Conservation (phyloP, 768 basidiomycete species). For the Podaxis pistillaris region DNA sequence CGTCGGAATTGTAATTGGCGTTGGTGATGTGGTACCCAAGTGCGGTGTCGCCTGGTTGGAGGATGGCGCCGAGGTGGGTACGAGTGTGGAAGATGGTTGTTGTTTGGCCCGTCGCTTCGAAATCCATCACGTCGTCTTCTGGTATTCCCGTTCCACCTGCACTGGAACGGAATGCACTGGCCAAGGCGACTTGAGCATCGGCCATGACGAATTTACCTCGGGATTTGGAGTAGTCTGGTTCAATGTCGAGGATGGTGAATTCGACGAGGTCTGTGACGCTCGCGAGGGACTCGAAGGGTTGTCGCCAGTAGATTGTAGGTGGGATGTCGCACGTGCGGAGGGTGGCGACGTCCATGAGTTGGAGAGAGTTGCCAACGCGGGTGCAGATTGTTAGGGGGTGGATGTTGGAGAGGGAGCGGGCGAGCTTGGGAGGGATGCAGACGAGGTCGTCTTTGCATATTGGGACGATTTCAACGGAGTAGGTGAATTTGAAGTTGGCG, state of each 20-base stretch:
- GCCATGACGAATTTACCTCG: slow-evolving; percentile 80
- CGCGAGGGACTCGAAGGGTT: slow-evolving; percentile 83
- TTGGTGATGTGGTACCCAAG: slow-evolving; percentile 89
- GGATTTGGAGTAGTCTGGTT: slow-evolving; percentile 60
- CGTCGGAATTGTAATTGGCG: slow-evolving; percentile 91
- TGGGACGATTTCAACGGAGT: slow-evolving; percentile 95
- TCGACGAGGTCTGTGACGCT: slow-evolving; percentile 84
- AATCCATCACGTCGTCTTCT: slow-evolving; percentile 60
- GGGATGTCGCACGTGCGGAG: slow-evolving; percentile 82
- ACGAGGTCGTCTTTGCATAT: slow-evolving; percentile 98
- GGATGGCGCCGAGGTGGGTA: slow-evolving; percentile 86
- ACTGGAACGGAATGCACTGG: slow-evolving; percentile 69
- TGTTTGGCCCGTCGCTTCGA: slow-evolving; percentile 52
- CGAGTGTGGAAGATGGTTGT: slow-evolving; percentile 93
- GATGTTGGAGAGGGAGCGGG: slow-evolving; percentile 84
- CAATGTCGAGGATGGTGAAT: slow-evolving; percentile 93
- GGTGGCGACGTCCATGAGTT: slow-evolving; percentile 87
- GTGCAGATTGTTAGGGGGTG: slow-evolving; percentile 83
- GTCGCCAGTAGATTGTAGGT: slow-evolving; percentile 84
- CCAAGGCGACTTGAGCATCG: slow-evolving; percentile 83
- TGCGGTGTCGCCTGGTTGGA: slow-evolving; percentile 94
- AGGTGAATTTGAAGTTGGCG: slow-evolving; percentile 96
- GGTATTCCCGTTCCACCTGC: slow-evolving; percentile 25
- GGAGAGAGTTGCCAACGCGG: slow-evolving; percentile 89
- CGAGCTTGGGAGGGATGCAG: slow-evolving; percentile 81